Evolutionary conservation across 129 eudicot species (phyloP).

Genomic region (Flaveria ramosissima): DNA sequence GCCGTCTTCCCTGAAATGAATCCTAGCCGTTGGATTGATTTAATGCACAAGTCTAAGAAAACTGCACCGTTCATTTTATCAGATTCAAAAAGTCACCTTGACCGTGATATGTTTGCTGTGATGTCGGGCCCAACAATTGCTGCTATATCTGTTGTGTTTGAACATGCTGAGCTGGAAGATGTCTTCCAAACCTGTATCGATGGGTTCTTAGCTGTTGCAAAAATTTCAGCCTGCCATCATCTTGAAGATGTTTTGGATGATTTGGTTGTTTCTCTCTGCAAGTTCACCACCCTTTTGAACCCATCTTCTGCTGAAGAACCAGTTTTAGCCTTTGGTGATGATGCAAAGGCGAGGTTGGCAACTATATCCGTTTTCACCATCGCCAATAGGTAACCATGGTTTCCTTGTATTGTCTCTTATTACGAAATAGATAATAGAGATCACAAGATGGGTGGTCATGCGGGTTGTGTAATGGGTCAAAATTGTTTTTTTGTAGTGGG

Average conservation of each 20-base stretch:
- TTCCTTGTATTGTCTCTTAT: constrained; percentile 1
- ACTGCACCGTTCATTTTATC: constrained; percentile 67
- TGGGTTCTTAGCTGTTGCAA: constrained; percentile 88
- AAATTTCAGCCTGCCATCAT: constrained; percentile 86
- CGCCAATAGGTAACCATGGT: constrained; percentile 64
- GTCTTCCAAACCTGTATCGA: constrained; percentile 75
- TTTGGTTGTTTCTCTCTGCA: constrained; percentile 85
- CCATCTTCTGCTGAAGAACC: constrained; percentile 78
- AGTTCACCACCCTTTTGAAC: constrained; percentile 76
- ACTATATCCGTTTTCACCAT: constrained; percentile 82
- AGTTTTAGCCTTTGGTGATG: constrained; percentile 78
- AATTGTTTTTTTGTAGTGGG: neutral
- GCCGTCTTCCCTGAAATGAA: constrained; percentile 78
- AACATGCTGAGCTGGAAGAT: constrained; percentile 80
- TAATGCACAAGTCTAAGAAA: constrained; percentile 80
- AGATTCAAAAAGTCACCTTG: constrained; percentile 69
- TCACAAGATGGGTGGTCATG: neutral
- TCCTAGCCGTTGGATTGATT: constrained; percentile 87
- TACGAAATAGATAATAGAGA: neutral
- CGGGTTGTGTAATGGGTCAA: neutral
- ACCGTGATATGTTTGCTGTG: constrained; percentile 88
- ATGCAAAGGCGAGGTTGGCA: constrained; percentile 85
- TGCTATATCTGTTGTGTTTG: constrained; percentile 92
- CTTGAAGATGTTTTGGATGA: constrained; percentile 86
- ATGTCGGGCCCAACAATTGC: constrained; percentile 95